Percentiles rank a stretch among this genome's conserved stretches.
phyloP scores from a whole-genome alignment of 2,329 filamentous ascomycete species.

The Penicillium expansum region DNA sequence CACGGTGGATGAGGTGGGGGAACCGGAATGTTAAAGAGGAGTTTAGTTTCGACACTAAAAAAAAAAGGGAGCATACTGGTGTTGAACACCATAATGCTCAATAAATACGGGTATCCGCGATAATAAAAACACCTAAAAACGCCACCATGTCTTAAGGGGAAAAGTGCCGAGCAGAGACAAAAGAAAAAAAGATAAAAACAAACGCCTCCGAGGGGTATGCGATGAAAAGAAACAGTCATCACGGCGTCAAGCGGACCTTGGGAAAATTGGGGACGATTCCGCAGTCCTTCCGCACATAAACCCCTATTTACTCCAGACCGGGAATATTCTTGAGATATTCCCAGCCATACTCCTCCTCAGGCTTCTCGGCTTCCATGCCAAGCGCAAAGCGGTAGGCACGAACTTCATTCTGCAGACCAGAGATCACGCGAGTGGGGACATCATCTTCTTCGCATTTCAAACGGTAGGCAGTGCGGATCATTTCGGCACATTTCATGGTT shows the following conservation, averaged over 20 bases:
- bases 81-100: not conserved
- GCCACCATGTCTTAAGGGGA: not conserved
- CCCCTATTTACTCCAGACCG: conserved; percentile 30
- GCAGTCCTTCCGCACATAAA: not conserved
- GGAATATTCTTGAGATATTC: conserved; percentile 47
- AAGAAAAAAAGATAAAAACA: not conserved
- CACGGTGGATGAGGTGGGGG: not conserved
- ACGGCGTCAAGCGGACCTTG: conserved; percentile 11
- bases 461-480: conserved; percentile 49
- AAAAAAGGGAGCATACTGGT: not conserved
- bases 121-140: conserved; percentile 4
- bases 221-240: conserved; percentile 13
- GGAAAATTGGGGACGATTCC: conserved; percentile 15
- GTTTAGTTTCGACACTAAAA: not conserved
- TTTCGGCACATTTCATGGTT: conserved; percentile 48
- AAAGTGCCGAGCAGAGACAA: not conserved
- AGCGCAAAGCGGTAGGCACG: conserved; percentile 48
- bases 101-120: conserved; percentile 12
- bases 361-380: conserved; percentile 49
- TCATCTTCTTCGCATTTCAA: conserved; percentile 50
- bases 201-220: conserved; percentile 9
- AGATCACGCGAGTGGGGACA: conserved; percentile 43
- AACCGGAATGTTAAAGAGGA: not conserved
- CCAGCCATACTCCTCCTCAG: conserved; percentile 51
- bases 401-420: conserved; percentile 50